Evolutionary conservation across 768 basidiomycete genomes (phyloP), one percentile per base, ranked within the genome.

Genomic region (Mrakia hoshinonis): DNA sequence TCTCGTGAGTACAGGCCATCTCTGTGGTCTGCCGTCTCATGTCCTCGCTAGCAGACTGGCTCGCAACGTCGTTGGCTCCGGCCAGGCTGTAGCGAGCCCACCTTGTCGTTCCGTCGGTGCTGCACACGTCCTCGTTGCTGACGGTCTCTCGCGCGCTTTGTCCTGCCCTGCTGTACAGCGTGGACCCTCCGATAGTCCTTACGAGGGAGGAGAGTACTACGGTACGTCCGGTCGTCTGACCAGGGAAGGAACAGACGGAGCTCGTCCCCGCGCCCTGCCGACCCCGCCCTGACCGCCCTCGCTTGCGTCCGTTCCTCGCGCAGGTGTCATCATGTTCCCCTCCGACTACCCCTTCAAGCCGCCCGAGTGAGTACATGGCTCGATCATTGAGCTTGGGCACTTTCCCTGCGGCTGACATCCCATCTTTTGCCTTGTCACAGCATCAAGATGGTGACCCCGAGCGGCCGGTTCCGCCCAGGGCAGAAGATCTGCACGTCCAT

Each of bases 401-500:
- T 29, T 24, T 22, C 26, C 55, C 39, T 51, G 29, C 61, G 2
- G 47, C 38, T 36, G 20, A 20, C 36, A 26, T n/a, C 13, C 18
- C n/a, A 29, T 52, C 36, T 31, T 20, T 39, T 34, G 4, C 20
- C 43, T 11, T 26, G 24, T 15, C 34, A 93, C 66, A 93, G 93
- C 68, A 93, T 98, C 82, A 95, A 95, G 85, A 90, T 92, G 74
- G 79, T 80, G 72, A 82, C 92, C 18, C 92, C 92, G 0, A 91
- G 90, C 6, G 92, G 92, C 24, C 86, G 92, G 72, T 94, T 94
- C 81, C 86, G 89, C 75, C 90, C 90, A 26, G 90, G 92, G 83
- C 87, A 87, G 58, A 96, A 93, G 84, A 96, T 98, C 68, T 97
- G 94, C 79, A 95, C 96, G 81, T 95, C 92, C 29, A 96, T 98